Evolutionary conservation across 2,329 filamentous ascomycete species (phyloP).

Genomic region (Metarhizium album): DNA sequence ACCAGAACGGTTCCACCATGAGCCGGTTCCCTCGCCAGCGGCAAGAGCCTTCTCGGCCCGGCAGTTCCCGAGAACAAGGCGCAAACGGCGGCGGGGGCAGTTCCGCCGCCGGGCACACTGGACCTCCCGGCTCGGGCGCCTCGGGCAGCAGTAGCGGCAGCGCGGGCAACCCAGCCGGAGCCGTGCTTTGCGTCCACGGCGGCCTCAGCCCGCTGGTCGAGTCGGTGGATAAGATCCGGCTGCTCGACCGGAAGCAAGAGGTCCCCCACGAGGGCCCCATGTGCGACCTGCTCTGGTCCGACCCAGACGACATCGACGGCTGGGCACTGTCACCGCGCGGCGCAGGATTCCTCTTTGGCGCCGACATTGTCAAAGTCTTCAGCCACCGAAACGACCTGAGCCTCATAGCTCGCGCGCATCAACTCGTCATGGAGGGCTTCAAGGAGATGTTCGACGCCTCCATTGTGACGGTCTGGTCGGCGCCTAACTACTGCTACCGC

Average conservation of each 20-base stretch:
- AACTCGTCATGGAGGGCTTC: conserved; percentile 98
- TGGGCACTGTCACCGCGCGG: conserved; percentile 93
- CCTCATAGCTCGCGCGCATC: conserved; percentile 86
- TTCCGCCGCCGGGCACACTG: conserved; percentile 34
- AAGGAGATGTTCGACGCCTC: conserved; percentile 97
- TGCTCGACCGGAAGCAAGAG: conserved; percentile 94
- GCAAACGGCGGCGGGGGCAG: conserved; percentile 9
- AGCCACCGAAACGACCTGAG: conserved; percentile 90
- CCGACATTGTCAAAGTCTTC: conserved; percentile 91
- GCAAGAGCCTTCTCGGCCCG: background rate
- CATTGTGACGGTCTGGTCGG: conserved; percentile 98
- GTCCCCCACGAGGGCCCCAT: conserved; percentile 97
- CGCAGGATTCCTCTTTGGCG: conserved; percentile 89
- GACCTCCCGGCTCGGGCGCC: conserved; percentile 70
- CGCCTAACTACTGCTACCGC: conserved; percentile 92
- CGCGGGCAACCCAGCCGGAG: conserved; percentile 61
- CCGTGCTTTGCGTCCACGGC: conserved; percentile 91
- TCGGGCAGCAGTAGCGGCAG: conserved; percentile 55
- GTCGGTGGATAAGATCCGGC: conserved; percentile 86
- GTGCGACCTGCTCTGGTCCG: conserved; percentile 97
- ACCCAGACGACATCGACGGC: conserved; percentile 94
- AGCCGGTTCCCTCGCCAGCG: conserved; percentile 52
- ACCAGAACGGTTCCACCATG: conserved; percentile 70
- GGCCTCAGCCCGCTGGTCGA: conserved; percentile 87
- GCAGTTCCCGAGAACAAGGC: conserved; percentile 11